Conservation (phyloP, 805 yeast genomes). For the Scheffersomyces spartinae region DNA sequence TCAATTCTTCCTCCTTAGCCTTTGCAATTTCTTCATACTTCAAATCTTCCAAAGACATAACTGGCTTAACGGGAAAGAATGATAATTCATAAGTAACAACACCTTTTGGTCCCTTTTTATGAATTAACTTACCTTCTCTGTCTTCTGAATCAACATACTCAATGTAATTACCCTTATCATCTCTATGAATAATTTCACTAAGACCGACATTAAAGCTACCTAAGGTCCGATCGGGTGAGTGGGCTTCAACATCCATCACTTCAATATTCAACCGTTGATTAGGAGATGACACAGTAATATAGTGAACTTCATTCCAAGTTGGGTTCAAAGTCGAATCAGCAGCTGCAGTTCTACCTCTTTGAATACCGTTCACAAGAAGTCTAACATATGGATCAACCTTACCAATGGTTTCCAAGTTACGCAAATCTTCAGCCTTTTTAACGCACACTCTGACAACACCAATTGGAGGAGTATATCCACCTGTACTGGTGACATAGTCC, state of each 20-base stretch:
- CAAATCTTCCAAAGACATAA: constrained; percentile 66
- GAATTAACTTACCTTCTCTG: constrained; percentile 52
- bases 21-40: constrained; percentile 35
- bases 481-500: constrained; percentile 52
- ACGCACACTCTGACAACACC: constrained; percentile 77
- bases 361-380: constrained; percentile 64
- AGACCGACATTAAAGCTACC: constrained; percentile 72
- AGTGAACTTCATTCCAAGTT: constrained; percentile 72
- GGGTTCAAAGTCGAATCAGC: constrained; percentile 63
- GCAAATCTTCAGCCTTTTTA: constrained; percentile 59
- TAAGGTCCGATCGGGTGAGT: constrained; percentile 72
- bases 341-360: constrained; percentile 67
- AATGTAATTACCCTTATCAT: constrained; percentile 51
- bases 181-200: constrained; percentile 52
- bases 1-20: constrained; percentile 14
- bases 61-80: constrained; percentile 76
- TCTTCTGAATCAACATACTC: constrained; percentile 46
- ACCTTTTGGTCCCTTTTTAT: constrained; percentile 80
- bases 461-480: constrained; percentile 87
- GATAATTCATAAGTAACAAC: constrained; percentile 58
- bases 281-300: constrained; percentile 71
- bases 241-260: constrained; percentile 82
- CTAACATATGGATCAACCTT: constrained; percentile 88
- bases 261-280: constrained; percentile 77
- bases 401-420: constrained; percentile 82